Base-by-base conservation (phyloP, 2,329 filamentous ascomycete species). In the Anisogramma anomala region DNA sequence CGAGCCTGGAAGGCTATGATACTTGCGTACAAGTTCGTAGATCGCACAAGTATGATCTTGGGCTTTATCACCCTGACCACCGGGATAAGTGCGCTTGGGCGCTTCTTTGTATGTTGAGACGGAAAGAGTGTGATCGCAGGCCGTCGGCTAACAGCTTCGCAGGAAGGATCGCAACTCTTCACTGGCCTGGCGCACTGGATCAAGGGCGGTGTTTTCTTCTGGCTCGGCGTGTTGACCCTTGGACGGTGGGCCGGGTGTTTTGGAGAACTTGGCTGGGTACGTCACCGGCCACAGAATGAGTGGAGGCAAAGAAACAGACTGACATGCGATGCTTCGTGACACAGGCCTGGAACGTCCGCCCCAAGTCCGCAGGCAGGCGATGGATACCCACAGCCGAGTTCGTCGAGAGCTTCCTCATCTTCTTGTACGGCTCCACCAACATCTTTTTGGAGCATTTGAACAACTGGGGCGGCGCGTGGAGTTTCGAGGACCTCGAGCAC, bases 171-270 rank as follows among this genome's bases (percentile, higher is more conserved):
- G 17, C 68, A 68, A 3, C 66, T 95, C 43, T 93, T 89, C 66
- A 88, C 79, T 51, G 86, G 89, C 2, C 69, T 95, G 31, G 89
- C 89, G 6, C 89, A 96, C 57, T 94, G 85, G 66, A 79, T 95
- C 59, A 96, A 96, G 59, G 89, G 89, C 33, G 84, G 84, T 3
- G 82, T 96, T 41, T 96, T 96, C 67, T 86, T 95, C 64, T 91
- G 85, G 79, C 84, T 93, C 48, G 89, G 89, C 7, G 63, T 94
- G 15, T 64, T 95, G 46, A 94, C 85, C 0, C 69, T 96, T 3
- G 87, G 86, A 22, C 80, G 89, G 42, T 95, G 86, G 82, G 77
- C 87, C 55, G 89, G 89, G 19, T 84, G 83, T 58, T 96, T 94
- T 58, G 79, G 83, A 43, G 84, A 94, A 46, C 72, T 89, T 42